Percentiles rank a stretch among this genome's conserved stretches.
Evolutionary conservation across 768 basidiomycete genomes (phyloP).

Genomic region (Amanita muscaria): DNA sequence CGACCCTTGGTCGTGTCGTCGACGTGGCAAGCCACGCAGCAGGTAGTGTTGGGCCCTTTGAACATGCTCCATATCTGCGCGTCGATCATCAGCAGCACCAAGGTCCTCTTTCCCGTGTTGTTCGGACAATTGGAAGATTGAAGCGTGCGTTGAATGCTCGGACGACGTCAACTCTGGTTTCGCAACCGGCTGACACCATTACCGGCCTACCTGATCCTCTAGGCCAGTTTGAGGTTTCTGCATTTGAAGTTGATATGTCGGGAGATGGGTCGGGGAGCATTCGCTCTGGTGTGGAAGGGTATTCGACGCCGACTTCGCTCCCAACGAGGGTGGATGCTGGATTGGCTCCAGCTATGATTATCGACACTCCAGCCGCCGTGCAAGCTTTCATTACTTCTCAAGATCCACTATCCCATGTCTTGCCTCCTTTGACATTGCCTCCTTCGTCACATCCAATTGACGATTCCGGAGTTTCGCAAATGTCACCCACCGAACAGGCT

Average conservation of each 20-base stretch:
- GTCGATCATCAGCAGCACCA: neutral
- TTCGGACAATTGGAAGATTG: conserved; percentile 77
- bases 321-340: neutral
- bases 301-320: conserved; percentile 28
- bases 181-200: neutral
- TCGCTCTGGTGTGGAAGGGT: conserved; percentile 57
- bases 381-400: too few species aligned
- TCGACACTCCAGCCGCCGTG: too few species aligned
- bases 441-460: neutral
- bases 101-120: conserved; percentile 53
- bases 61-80: conserved; percentile 34
- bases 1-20: conserved; percentile 57
- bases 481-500: too few species aligned
- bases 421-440: conserved; percentile 3
- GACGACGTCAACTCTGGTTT: conserved; percentile 8
- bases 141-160: conserved; percentile 62
- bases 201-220: conserved; percentile 22
- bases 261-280: conserved; percentile 47
- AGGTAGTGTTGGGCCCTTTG: conserved; percentile 3
- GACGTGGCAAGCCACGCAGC: conserved; percentile 12
- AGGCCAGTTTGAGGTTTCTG: conserved; percentile 43
- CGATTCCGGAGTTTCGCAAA: neutral
- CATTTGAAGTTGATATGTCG: conserved; percentile 61
- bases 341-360: neutral
- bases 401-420: neutral